Conservation (phyloP, 2,329 filamentous ascomycete genomes). For the Immersiporthe knoxdaviesiana region DNA sequence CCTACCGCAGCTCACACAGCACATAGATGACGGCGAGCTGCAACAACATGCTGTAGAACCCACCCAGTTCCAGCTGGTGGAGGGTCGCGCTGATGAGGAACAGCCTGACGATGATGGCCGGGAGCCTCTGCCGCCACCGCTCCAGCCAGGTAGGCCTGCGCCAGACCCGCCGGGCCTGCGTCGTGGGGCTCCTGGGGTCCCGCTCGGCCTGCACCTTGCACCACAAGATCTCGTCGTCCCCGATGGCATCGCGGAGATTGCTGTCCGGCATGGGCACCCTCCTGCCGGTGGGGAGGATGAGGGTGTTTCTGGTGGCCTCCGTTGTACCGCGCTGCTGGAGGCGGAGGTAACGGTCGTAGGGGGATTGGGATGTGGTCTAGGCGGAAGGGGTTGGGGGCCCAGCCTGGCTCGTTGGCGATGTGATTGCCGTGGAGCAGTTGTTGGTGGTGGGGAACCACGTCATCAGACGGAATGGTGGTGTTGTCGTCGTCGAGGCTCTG, state of each 20-base stretch:
- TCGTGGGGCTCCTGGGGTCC: too few relatives aligned
- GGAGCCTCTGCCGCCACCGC: background rate
- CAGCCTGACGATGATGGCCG: background rate
- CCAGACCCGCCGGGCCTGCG: too few relatives aligned
- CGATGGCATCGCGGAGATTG: background rate
- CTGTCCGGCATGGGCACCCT: background rate
- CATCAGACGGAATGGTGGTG: background rate
- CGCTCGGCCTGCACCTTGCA: background rate
- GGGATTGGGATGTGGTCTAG: background rate
- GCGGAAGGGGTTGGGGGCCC: conserved; percentile 8
- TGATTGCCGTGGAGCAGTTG: background rate
- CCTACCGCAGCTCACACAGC: too few relatives aligned
- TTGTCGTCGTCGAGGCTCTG: background rate
- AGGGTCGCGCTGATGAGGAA: background rate
- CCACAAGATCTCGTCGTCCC: background rate
- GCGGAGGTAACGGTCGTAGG: too few relatives aligned
- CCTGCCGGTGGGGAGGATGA: background rate
- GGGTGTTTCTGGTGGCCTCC: too few relatives aligned
- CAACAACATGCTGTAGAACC: background rate
- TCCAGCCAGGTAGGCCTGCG: too few relatives aligned
- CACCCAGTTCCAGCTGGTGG: background rate
- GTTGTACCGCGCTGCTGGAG: too few relatives aligned
- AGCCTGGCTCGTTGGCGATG: background rate
- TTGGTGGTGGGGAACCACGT: background rate
- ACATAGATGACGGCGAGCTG: background rate